Base-by-base conservation (phyloP, 2,329 filamentous ascomycete genomes). In the Pseudogymnoascus sp. region DNA sequence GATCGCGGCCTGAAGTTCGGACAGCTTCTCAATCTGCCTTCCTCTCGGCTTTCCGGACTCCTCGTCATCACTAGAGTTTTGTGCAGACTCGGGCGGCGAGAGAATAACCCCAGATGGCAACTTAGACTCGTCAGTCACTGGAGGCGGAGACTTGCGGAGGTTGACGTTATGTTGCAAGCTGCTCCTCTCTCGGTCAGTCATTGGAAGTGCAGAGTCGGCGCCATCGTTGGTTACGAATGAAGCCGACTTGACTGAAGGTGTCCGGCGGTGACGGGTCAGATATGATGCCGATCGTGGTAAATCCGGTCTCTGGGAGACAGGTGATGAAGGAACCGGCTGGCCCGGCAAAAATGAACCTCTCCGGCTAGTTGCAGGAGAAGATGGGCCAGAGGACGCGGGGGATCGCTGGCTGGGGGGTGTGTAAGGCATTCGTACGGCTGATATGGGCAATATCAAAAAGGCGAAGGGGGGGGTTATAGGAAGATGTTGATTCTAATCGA, bases 91-190 rank as follows among this genome's bases (percentile, higher is more conserved):
- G 8, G 93, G 93, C 37, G 93, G 93, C 0, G 93, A 97, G 65
- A 96, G 90, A 69, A 96, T 85, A 67, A 91, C 92, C 66, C 91
- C 91, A 66, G 86, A 85, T 45, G 92, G 91, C 75, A 96, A 95
- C 67, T 84, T 79, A 65, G 85, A 75, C 26, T 79, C 83, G 77
- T 91, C 86, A 67, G 86, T 90, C 67, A 91, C 77, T 16, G 91
- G 90, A n/a, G 90, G 88, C 14, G 91, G 91, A 59, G 92, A 96
- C 75, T 93, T 90, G 70, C 90, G 86, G 66, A 96, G 79, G 76
- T 86, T 90, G 74, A 80, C 80, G 73, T 80, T 81, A 63, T 78
- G 60, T 31, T 63, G 69, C 65, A 72, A 45, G 42, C 66, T 69
- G 14, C 67, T 67, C 62, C 54, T 67, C 57, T 73, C 70, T 12